Evolutionary conservation across 805 yeast genomes (phyloP).

Genomic region (Hemisphaericaspora nanyangensis): DNA sequence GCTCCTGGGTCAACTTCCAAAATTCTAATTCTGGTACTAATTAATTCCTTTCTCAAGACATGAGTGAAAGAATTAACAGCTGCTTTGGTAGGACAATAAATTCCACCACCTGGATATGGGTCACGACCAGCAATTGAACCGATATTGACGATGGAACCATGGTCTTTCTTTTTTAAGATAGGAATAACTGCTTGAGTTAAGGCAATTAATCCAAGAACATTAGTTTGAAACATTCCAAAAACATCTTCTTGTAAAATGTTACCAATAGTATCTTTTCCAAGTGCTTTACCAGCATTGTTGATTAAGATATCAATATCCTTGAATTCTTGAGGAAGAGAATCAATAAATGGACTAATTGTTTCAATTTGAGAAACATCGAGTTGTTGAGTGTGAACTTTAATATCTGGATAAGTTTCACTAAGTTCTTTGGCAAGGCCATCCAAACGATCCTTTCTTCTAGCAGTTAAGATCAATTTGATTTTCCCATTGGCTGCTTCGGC

Average conservation of each 20-base stretch:
- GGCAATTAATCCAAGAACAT: slow-evolving; percentile 80
- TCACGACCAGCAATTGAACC: slow-evolving; percentile 81
- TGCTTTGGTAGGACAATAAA: slow-evolving; percentile 73
- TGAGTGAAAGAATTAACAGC: slow-evolving; percentile 70
- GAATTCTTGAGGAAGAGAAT: slow-evolving; percentile 54
- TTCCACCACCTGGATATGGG: slow-evolving; percentile 74
- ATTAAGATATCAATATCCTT: slow-evolving; percentile 62
- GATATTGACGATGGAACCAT: slow-evolving; percentile 69
- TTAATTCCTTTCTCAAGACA: slow-evolving; percentile 69
- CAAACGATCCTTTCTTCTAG: slow-evolving; percentile 69
- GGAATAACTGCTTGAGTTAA: slow-evolving; percentile 78
- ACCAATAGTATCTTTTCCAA: slow-evolving; percentile 78
- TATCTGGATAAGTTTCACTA: slow-evolving; percentile 44
- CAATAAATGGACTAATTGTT: slow-evolving; percentile 48
- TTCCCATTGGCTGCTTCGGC: slow-evolving; percentile 74
- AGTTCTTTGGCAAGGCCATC: slow-evolving; percentile 47
- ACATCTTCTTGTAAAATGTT: slow-evolving; percentile 60
- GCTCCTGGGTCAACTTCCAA: slow-evolving; percentile 77
- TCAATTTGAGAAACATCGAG: slow-evolving; percentile 40
- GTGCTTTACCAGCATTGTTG: slow-evolving; percentile 78
- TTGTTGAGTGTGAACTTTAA: slow-evolving; percentile 55
- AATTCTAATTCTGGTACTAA: slow-evolving; percentile 65
- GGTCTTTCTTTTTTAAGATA: slow-evolving; percentile 62
- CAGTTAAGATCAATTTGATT: slow-evolving; percentile 67
- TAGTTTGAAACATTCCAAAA: slow-evolving; percentile 75